Evolutionary conservation across 2,329 filamentous ascomycete species (phyloP).

Genomic region (Talaromyces sp.): DNA sequence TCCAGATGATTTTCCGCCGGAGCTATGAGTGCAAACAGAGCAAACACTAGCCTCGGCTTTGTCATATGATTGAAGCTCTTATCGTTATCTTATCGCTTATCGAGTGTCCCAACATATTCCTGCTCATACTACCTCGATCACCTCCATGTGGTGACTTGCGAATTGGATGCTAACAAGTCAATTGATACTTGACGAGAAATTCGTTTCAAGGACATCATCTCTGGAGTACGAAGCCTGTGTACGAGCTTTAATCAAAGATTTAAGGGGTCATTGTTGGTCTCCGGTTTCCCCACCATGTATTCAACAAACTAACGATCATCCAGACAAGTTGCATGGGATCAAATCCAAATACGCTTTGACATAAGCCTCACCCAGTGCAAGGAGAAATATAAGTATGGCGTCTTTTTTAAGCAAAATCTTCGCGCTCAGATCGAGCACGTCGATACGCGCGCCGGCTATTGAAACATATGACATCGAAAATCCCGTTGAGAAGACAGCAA

Average conservation of each 20-base stretch:
- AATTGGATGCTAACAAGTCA: too few relatives aligned
- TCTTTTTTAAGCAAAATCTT: slow-evolving; percentile 14
- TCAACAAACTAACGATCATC: background rate
- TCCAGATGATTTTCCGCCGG: background rate
- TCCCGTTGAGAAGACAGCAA: slow-evolving; percentile 69
- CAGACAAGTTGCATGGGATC: background rate
- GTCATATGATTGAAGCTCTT: background rate
- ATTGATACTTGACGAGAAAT: too few relatives aligned
- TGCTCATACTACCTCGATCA: background rate
- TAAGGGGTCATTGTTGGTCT: background rate
- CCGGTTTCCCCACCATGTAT: background rate
- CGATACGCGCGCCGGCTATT: slow-evolving; percentile 60
- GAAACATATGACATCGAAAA: slow-evolving; percentile 77
- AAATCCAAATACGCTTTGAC: background rate
- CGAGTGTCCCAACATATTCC: slow-evolving; percentile 12
- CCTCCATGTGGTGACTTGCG: background rate
- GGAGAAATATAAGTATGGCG: background rate
- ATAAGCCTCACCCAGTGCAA: background rate
- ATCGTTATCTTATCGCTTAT: slow-evolving; percentile 17
- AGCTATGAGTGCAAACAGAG: slow-evolving; percentile 6
- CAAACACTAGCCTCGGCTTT: background rate
- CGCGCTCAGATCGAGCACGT: background rate
- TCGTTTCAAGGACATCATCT: background rate
- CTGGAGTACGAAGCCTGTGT: too few relatives aligned
- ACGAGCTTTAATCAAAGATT: background rate